These are phyloP conservation scores for Solanum clarkiae DNA, from an alignment of 257 asterid genomes.

Conservation along the genomic window DNA sequence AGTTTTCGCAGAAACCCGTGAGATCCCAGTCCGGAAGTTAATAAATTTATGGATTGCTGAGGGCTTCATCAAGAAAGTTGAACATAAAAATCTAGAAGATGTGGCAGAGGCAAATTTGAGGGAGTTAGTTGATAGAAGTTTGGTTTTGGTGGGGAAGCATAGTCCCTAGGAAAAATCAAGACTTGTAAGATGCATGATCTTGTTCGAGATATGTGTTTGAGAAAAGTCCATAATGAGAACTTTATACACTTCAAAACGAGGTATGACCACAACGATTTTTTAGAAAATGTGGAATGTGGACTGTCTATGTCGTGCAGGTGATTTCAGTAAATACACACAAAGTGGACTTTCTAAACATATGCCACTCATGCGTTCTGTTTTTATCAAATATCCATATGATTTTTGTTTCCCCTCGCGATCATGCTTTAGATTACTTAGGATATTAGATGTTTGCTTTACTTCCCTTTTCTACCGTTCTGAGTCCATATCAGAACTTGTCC, in stretches of 20 bases:
- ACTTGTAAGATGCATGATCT: not conserved
- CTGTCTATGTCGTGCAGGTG: too few species aligned
- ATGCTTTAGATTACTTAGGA: too few species aligned
- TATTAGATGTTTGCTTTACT: too few species aligned
- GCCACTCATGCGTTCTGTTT: too few species aligned
- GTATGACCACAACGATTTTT: too few species aligned
- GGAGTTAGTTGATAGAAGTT: not conserved
- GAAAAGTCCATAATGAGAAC: not conserved
- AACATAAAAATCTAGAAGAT: not conserved
- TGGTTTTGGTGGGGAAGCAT: not conserved
- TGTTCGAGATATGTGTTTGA: not conserved
- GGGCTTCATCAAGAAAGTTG: not conserved
- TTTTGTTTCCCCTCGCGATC: too few species aligned
- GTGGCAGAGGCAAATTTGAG: not conserved
- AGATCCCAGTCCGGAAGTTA: not conserved
- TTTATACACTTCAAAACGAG: not conserved
- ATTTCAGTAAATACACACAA: too few species aligned
- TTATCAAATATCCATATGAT: too few species aligned
- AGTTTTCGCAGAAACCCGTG: not conserved
- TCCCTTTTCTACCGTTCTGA: too few species aligned
- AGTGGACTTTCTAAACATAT: too few species aligned
- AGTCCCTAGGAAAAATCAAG: not conserved
- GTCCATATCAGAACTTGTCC: too few species aligned
- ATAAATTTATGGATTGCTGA: not conserved
- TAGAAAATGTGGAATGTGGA: too few species aligned